Evolutionary conservation across 2,329 filamentous ascomycete species (phyloP).

Genomic region (Calonectria naviculata): DNA sequence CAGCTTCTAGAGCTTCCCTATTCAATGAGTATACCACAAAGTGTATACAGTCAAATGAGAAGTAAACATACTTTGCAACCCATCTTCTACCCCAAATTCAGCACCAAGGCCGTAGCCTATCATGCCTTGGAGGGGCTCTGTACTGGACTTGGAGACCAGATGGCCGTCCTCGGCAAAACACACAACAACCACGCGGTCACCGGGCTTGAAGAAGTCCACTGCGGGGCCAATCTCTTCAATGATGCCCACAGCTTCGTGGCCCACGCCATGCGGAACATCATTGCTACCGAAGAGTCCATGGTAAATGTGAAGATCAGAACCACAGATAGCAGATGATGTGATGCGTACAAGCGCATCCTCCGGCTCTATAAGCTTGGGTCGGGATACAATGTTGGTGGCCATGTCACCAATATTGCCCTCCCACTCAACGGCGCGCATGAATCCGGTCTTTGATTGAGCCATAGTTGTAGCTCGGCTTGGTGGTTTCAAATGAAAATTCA

Average conservation of each 20-base stretch:
- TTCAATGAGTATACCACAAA: background rate
- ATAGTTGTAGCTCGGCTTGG: background rate
- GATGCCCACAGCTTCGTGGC: constrained; percentile 5
- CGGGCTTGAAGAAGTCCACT: background rate
- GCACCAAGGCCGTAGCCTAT: background rate
- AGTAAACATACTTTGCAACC: background rate
- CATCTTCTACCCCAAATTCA: background rate
- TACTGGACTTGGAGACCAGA: background rate
- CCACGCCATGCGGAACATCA: background rate
- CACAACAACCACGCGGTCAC: background rate
- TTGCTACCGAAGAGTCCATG: background rate
- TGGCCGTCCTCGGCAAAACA: constrained; percentile 4
- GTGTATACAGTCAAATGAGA: background rate
- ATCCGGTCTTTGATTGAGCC: background rate
- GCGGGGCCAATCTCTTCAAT: background rate
- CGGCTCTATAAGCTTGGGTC: background rate
- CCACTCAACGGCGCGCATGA: background rate
- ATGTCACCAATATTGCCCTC: background rate
- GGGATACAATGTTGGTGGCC: background rate
- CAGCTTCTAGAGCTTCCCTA: background rate
- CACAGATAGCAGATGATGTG: constrained; percentile 1
- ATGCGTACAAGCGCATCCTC: constrained; percentile 1
- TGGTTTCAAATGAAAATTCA: no score
- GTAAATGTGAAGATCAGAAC: constrained; percentile 5
- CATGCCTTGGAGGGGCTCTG: background rate